phyloP scores from a whole-genome alignment of 2,329 filamentous ascomycete species.

The Aspergillus sclerotialis region DNA sequence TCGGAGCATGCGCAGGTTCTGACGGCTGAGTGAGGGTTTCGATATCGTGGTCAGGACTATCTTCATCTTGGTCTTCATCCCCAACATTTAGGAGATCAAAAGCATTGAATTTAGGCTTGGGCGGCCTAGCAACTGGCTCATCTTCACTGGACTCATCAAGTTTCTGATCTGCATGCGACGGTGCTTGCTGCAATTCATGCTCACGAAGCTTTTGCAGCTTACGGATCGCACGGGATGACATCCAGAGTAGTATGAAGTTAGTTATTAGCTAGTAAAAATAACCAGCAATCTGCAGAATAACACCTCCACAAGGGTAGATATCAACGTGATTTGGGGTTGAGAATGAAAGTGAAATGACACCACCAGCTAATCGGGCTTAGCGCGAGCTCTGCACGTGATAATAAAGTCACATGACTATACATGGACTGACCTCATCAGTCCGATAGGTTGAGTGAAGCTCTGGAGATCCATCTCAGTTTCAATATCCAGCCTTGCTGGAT shows the following conservation, averaged over 20 bases:
- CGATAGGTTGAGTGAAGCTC: not conserved
- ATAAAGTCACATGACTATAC: slow-evolving; percentile 12
- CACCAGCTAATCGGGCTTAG: slow-evolving; percentile 20
- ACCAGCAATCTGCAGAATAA: too few relatives aligned
- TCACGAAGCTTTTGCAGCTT: slow-evolving; percentile 58
- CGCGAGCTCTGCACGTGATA: slow-evolving; percentile 2
- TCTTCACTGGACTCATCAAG: slow-evolving; percentile 35
- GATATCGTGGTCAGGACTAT: slow-evolving; percentile 18
- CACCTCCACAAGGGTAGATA: too few relatives aligned
- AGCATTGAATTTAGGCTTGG: slow-evolving; percentile 42
- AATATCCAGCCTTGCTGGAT: slow-evolving; percentile 8
- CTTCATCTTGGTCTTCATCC: slow-evolving; percentile 30
- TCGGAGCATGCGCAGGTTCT: slow-evolving; percentile 13
- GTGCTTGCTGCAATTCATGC: slow-evolving; percentile 44
- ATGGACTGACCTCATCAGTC: slow-evolving; percentile 14
- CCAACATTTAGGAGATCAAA: slow-evolving; percentile 48
- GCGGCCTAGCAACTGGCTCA: slow-evolving; percentile 24
- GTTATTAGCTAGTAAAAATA: not conserved
- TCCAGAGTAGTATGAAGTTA: slow-evolving; percentile 26
- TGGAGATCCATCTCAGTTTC: slow-evolving; percentile 7
- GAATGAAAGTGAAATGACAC: slow-evolving; percentile 33
- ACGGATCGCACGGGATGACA: slow-evolving; percentile 61
- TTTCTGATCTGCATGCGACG: slow-evolving; percentile 30
- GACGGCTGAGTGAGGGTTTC: slow-evolving; percentile 9
- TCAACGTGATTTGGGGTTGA: too few relatives aligned